Conservation (phyloP, 2,329 filamentous ascomycete species). For the Cercospora sp. region DNA sequence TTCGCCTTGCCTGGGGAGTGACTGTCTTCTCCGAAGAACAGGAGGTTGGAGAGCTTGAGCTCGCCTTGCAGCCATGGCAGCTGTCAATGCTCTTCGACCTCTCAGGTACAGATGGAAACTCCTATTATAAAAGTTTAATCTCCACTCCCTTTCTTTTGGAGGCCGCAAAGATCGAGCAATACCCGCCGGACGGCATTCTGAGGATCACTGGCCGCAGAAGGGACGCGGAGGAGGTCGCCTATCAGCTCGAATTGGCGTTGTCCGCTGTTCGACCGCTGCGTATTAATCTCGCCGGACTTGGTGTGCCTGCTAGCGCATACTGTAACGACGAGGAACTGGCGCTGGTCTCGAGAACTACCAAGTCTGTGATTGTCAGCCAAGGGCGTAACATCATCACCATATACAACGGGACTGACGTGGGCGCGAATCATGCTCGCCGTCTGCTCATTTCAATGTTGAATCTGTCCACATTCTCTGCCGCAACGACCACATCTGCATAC, state of each 20-base stretch:
- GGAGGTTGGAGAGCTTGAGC: conserved; percentile 33
- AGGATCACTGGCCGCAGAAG: conserved; percentile 36
- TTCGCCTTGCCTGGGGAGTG: conserved; percentile 33
- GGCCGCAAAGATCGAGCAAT: conserved; percentile 24
- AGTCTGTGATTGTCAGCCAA: conserved; percentile 23
- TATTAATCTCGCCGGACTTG: conserved; percentile 23
- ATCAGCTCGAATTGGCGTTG: conserved; percentile 28
- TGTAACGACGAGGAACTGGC: conserved; percentile 26
- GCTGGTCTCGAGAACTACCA: conserved; percentile 25
- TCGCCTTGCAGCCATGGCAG: conserved; percentile 34
- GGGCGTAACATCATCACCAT: conserved; percentile 8
- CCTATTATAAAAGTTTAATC: conserved; percentile 27
- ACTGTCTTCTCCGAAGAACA: conserved; percentile 30
- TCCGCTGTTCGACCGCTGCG: conserved; percentile 17
- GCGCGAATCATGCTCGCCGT: conserved; percentile 28
- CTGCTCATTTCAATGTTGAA: conserved; percentile 12
- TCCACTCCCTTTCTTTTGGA: conserved; percentile 27
- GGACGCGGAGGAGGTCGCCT: conserved; percentile 34
- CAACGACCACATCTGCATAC: neutral
- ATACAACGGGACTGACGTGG: conserved; percentile 14
- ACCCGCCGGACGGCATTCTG: conserved; percentile 29
- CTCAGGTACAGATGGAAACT: conserved; percentile 7
- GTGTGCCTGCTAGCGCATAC: neutral
- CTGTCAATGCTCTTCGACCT: conserved; percentile 33
- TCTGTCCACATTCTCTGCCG: neutral